A percentile compares a stretch with the other conserved stretches of the same genome.
These are phyloP conservation scores for Pseudoturritis turrita DNA, from an alignment of 345 rosid species.

Conservation along the genomic window DNA sequence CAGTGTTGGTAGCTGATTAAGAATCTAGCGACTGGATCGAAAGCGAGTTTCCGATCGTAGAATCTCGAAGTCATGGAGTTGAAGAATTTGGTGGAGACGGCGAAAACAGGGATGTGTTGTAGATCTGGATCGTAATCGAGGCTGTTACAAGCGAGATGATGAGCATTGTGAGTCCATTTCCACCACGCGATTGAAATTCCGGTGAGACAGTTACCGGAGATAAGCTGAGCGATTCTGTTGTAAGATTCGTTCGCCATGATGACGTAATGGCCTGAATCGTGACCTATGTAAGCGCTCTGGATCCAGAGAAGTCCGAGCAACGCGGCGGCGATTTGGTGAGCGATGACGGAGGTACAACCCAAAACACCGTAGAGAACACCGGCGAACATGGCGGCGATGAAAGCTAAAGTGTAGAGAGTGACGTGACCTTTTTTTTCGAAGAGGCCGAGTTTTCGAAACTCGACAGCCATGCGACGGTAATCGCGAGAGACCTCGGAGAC, in stretches of 20 bases:
- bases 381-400: slow-evolving; percentile 41
- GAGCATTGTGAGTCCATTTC: slow-evolving; percentile 99
- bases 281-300: slow-evolving; percentile 81
- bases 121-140: slow-evolving; percentile 96
- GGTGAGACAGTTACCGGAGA: slow-evolving; percentile 82
- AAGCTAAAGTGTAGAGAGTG: slow-evolving; percentile 38
- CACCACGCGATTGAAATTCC: slow-evolving; percentile 99
- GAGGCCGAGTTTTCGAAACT: slow-evolving; percentile 61
- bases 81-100: slow-evolving; percentile 69
- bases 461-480: slow-evolving; percentile 56
- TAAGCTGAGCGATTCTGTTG: slow-evolving; percentile 60
- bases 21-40: slow-evolving; percentile 65
- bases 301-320: slow-evolving; percentile 80
- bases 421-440: slow-evolving; percentile 78
- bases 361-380: slow-evolving; percentile 63
- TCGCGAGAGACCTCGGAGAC: slow-evolving; percentile 75
- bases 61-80: slow-evolving; percentile 54
- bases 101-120: slow-evolving; percentile 91
- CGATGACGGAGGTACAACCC: slow-evolving; percentile 43
- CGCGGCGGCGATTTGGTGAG: slow-evolving; percentile 55
- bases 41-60: slow-evolving; percentile 57
- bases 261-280: slow-evolving; percentile 90
- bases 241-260: slow-evolving; percentile 49
- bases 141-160: slow-evolving; percentile 88
- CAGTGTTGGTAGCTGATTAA: slow-evolving; percentile 79